These are phyloP conservation scores for Pythium rhizo-oryzae DNA, from an alignment of 352 stramenopile genomes.

Conservation along the genomic window DNA sequence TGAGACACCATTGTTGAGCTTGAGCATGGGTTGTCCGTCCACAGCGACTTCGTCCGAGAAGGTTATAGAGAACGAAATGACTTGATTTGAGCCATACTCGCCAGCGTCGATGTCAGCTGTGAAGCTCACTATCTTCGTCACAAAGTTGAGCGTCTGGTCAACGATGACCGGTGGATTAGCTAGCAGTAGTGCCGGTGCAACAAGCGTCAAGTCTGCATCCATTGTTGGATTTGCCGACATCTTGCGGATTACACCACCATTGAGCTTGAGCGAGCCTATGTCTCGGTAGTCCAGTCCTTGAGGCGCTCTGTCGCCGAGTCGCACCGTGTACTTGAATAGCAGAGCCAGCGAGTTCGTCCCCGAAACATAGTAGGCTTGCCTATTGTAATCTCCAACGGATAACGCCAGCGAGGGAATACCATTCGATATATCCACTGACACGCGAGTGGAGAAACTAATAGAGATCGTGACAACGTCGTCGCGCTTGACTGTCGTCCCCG, in stretches of 20 bases:
- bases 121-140: constrained; percentile 49
- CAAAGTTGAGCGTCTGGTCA: constrained; percentile 41
- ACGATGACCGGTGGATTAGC: constrained; percentile 53
- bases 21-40: constrained; percentile 47
- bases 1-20: constrained; percentile 58
- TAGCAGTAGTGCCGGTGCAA: constrained; percentile 40
- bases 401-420: constrained; percentile 61
- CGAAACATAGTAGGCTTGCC: constrained; percentile 60
- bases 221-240: constrained; percentile 49
- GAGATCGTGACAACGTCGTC: constrained; percentile 50
- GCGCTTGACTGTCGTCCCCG: constrained; percentile 46
- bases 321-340: constrained; percentile 68
- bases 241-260: constrained; percentile 63
- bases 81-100: constrained; percentile 72
- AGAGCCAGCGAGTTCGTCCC: constrained; percentile 54
- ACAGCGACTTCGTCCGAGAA: constrained; percentile 83
- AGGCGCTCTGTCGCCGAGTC: constrained; percentile 53
- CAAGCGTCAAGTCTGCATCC: constrained; percentile 60
- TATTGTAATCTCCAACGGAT: constrained; percentile 60
- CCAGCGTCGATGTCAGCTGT: constrained; percentile 50
- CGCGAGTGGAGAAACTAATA: constrained; percentile 65
- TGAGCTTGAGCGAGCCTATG: constrained; percentile 49
- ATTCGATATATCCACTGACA: constrained; percentile 57
- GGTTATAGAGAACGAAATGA: constrained; percentile 65
- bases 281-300: constrained; percentile 60